Percentiles rank a stretch among this genome's conserved stretches.
These are phyloP conservation scores for Tilletia walkeri DNA, from an alignment of 1,284 basidiomycete genomes.

Conservation along the genomic window DNA sequence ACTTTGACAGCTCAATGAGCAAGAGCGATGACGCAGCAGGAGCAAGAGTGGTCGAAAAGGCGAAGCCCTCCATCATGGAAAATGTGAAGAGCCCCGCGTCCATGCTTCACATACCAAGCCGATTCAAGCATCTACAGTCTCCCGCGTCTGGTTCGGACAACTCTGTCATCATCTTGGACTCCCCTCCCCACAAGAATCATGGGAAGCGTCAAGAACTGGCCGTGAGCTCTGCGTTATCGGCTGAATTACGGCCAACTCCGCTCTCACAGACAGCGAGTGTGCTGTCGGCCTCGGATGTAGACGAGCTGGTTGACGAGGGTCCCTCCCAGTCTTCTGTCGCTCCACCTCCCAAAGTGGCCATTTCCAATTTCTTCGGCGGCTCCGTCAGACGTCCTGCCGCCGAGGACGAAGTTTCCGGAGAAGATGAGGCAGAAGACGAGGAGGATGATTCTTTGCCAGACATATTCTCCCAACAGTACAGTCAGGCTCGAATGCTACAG, in stretches of 20 bases:
- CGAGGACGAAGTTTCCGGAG: too few species aligned
- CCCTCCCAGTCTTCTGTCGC: background rate
- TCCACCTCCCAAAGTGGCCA: too few species aligned
- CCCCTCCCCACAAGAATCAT: background rate
- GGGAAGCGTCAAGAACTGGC: too few species aligned
- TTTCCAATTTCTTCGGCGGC: too few species aligned
- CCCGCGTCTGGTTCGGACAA: slow-evolving; percentile 3
- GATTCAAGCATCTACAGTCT: background rate
- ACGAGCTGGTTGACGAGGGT: slow-evolving; percentile 2
- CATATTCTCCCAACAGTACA: background rate
- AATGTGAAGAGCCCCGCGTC: too few species aligned
- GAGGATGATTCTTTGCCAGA: slow-evolving; percentile 12
- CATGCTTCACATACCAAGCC: background rate
- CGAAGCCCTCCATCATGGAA: background rate
- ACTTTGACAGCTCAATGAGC: background rate
- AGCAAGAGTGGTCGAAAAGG: background rate
- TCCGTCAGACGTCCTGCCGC: too few species aligned
- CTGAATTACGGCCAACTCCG: too few species aligned
- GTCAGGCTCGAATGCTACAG: background rate
- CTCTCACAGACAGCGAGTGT: too few species aligned
- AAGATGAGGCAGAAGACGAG: background rate
- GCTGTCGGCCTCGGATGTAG: background rate
- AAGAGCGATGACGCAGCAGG: background rate
- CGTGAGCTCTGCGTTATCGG: too few species aligned
- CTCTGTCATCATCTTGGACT: background rate